These are phyloP conservation scores for Arabidopsis lyrata DNA, from an alignment of 441 rosid species.

Conservation along the genomic window DNA sequence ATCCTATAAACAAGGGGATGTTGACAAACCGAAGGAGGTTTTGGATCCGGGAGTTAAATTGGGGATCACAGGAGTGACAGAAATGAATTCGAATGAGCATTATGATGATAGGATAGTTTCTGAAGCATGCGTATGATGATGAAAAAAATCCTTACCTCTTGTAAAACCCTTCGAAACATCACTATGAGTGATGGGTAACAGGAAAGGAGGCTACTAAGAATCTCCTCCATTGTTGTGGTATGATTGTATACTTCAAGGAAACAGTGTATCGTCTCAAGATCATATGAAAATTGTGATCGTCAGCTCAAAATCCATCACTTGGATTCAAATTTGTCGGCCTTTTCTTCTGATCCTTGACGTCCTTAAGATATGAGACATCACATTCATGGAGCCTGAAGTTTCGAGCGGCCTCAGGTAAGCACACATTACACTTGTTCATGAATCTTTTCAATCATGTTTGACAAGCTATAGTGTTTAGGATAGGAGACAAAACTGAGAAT, in stretches of 20 bases:
- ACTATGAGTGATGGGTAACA: constrained; percentile 16
- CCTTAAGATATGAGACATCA: constrained; percentile 7
- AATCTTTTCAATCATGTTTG: constrained; percentile 6
- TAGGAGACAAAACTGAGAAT: constrained; percentile 12
- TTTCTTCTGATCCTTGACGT: constrained; percentile 19
- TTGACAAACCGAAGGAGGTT: constrained; percentile 41
- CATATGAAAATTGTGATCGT: constrained; percentile 13
- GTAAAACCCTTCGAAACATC: background rate
- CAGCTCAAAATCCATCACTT: constrained; percentile 10
- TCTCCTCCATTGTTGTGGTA: constrained; percentile 15
- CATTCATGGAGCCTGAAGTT: constrained; percentile 20
- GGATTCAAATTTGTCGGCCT: background rate
- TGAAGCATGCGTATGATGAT: constrained; percentile 29
- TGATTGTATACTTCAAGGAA: constrained; percentile 13
- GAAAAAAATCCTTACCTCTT: background rate
- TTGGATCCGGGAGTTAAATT: constrained; percentile 47
- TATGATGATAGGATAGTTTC: constrained; percentile 35
- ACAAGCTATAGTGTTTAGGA: background rate
- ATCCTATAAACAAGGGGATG: constrained; percentile 52
- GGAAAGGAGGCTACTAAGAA: constrained; percentile 14
- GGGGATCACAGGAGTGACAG: constrained; percentile 7
- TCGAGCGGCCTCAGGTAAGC: constrained; percentile 23
- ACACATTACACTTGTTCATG: constrained; percentile 20
- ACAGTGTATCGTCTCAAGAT: constrained; percentile 10
- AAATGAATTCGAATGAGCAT: constrained; percentile 13